Conservation (phyloP, 2,329 filamentous ascomycete species). For the Botryotinia convoluta region DNA sequence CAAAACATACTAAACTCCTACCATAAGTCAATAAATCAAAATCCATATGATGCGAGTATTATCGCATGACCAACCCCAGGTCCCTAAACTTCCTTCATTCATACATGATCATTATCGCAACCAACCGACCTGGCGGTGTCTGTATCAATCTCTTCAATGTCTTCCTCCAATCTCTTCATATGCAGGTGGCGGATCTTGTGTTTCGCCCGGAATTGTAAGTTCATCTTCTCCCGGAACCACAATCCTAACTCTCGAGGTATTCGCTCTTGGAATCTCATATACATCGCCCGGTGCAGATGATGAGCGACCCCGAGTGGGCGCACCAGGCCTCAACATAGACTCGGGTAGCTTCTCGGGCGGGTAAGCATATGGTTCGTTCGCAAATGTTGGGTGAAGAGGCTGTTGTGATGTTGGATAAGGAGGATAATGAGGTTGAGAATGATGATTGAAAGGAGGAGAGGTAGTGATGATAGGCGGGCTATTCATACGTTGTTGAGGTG, state of each 20-base stretch:
- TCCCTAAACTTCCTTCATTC: neutral
- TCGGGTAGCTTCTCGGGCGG: slow-evolving; percentile 17
- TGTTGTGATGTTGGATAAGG: neutral
- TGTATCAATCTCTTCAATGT: neutral
- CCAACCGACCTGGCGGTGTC: neutral
- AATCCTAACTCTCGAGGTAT: slow-evolving; percentile 19
- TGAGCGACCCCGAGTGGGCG: neutral
- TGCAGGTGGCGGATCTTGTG: slow-evolving; percentile 13
- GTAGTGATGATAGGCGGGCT: slow-evolving; percentile 7
- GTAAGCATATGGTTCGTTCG: slow-evolving; percentile 17
- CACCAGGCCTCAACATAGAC: slow-evolving; percentile 7
- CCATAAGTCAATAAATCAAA: neutral
- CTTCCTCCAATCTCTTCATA: slow-evolving; percentile 13
- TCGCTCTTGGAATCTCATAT: slow-evolving; percentile 7
- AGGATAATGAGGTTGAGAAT: neutral
- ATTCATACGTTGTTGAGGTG: slow-evolving; percentile 7
- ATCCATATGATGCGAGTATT: neutral
- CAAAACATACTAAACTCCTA: neutral
- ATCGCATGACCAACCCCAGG: neutral
- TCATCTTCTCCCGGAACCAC: slow-evolving; percentile 20
- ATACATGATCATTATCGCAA: neutral
- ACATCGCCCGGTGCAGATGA: slow-evolving; percentile 15
- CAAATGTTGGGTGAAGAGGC: slow-evolving; percentile 6
- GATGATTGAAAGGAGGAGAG: neutral
- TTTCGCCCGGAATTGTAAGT: slow-evolving; percentile 18